Conservation (phyloP, 2,329 filamentous ascomycete species). For the Colletotrichum lindemuthianum region DNA sequence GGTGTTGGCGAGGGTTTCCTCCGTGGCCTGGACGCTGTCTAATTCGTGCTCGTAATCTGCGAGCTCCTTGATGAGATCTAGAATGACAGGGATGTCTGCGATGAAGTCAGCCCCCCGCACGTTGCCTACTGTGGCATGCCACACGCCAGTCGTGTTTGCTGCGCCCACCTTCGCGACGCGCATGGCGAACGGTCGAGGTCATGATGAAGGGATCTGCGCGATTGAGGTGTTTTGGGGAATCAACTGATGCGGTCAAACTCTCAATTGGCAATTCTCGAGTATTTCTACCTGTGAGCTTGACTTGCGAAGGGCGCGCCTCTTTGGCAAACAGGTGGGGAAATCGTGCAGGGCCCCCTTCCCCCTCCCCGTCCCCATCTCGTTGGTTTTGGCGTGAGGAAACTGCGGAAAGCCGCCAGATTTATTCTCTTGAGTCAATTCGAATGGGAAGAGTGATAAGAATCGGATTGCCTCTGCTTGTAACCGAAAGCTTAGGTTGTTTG, state of each 20-base stretch:
- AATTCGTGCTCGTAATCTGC: slow-evolving; percentile 88
- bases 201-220: slow-evolving; percentile 43
- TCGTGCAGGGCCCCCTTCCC: no score
- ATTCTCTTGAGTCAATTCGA: no score
- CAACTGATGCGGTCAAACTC: background rate
- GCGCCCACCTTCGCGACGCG: slow-evolving; percentile 65
- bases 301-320: slow-evolving; percentile 26
- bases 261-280: no score
- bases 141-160: slow-evolving; percentile 15
- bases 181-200: slow-evolving; percentile 61
- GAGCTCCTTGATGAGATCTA: slow-evolving; percentile 83
- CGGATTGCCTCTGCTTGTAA: no score
- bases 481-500: no score
- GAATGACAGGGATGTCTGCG: slow-evolving; percentile 83
- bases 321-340: background rate
- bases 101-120: slow-evolving; percentile 13
- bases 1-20: slow-evolving; percentile 75
- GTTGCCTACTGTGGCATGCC: background rate
- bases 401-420: no score
- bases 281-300: slow-evolving; percentile 3
- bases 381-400: no score
- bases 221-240: background rate
- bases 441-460: no score
- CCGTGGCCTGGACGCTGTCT: slow-evolving; percentile 80
- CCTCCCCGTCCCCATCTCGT: no score